These are phyloP conservation scores for Camillea tinctor DNA, from an alignment of 2,329 filamentous ascomycete genomes.

Conservation along the genomic window DNA sequence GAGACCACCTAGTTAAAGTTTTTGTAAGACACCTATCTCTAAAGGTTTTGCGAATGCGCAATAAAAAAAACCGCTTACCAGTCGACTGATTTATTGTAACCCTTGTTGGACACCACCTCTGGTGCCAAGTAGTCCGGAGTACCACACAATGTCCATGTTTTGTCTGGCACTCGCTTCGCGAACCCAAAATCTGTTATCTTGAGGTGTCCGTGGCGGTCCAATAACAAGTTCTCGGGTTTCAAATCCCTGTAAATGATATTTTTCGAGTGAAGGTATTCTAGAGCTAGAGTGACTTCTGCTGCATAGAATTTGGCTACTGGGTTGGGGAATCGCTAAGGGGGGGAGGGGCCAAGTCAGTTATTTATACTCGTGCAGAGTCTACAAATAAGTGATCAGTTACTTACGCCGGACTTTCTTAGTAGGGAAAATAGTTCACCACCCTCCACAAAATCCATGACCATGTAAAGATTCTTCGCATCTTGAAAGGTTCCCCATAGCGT, in stretches of 20 bases:
- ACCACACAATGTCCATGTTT: constrained; percentile 97
- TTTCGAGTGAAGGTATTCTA: constrained; percentile 92
- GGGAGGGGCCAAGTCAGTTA: constrained; percentile 39
- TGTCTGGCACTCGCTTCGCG: constrained; percentile 96
- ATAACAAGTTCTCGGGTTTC: constrained; percentile 89
- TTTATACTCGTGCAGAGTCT: background rate
- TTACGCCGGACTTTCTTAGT: constrained; percentile 85
- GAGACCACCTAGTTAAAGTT: constrained; percentile 74
- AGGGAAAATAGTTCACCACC: constrained; percentile 96
- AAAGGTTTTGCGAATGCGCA: constrained; percentile 3
- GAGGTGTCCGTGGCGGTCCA: constrained; percentile 89
- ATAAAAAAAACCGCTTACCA: constrained; percentile 65
- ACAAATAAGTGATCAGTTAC: constrained; percentile 27
- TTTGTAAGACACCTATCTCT: constrained; percentile 5
- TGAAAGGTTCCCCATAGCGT: constrained; percentile 99
- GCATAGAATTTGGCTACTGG: constrained; percentile 99
- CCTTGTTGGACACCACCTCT: constrained; percentile 98
- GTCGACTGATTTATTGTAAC: constrained; percentile 99
- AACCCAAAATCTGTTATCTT: constrained; percentile 99
- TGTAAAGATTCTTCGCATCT: constrained; percentile 92
- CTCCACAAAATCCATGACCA: constrained; percentile 99
- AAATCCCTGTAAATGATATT: constrained; percentile 98
- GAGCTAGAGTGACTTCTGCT: constrained; percentile 89
- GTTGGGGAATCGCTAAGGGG: constrained; percentile 87
- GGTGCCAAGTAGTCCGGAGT: constrained; percentile 97